phyloP scores from a whole-genome alignment of 371 early-diverging fungal genomes.

The Lichtheimia corymbifera region DNA sequence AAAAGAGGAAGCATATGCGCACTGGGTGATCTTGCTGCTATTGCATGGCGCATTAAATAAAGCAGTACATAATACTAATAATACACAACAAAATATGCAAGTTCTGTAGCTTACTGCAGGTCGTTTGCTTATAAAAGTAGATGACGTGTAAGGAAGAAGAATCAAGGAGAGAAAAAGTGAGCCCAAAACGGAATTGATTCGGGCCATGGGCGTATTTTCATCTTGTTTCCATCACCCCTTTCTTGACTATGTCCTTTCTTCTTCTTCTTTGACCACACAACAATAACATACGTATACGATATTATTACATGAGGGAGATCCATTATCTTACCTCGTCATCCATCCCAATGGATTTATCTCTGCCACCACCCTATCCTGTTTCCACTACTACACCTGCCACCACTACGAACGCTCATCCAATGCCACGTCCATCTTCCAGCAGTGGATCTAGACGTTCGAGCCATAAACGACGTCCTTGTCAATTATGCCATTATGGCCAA shows the following conservation, averaged over 20 bases:
- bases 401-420: background rate
- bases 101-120: too few species aligned
- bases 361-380: constrained; percentile 17
- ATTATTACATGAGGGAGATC: background rate
- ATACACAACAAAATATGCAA: constrained; percentile 1
- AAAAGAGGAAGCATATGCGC: too few species aligned
- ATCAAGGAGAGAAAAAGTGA: too few species aligned
- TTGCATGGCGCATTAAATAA: background rate
- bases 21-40: too few species aligned
- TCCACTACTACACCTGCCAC: background rate
- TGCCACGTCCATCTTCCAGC: constrained; percentile 1
- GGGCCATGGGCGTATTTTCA: background rate
- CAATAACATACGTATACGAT: too few species aligned
- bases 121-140: too few species aligned
- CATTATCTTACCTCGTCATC: background rate
- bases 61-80: background rate
- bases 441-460: constrained; percentile 1
- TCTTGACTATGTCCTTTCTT: constrained; percentile 1
- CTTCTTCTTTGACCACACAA: background rate
- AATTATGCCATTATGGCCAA: constrained; percentile 7
- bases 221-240: background rate
- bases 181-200: too few species aligned
- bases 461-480: constrained; percentile 15
- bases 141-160: too few species aligned
- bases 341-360: constrained; percentile 7